These are phyloP conservation scores for Botrytis fragariae DNA, from an alignment of 2,329 filamentous ascomycete genomes.

Conservation along the genomic window DNA sequence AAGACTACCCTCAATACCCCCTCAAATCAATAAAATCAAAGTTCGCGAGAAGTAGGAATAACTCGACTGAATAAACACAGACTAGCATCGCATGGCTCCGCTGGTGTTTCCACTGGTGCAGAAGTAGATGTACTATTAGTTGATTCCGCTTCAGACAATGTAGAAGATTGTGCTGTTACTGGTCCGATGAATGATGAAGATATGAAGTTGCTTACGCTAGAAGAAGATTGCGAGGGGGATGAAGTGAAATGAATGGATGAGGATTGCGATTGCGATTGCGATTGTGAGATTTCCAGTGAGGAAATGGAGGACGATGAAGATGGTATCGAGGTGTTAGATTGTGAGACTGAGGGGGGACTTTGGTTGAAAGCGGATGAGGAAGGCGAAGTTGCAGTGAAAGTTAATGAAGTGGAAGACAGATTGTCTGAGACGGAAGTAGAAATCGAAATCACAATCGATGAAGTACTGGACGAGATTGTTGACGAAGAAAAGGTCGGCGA, in stretches of 20 bases:
- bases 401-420: too few species aligned
- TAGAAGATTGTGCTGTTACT: not conserved
- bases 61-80: conserved; percentile 13
- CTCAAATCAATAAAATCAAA: not conserved
- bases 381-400: not conserved
- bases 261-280: not conserved
- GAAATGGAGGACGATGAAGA: not conserved
- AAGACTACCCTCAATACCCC: accelerated
- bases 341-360: not conserved
- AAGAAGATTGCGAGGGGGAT: not conserved
- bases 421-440: not conserved
- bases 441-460: not conserved
- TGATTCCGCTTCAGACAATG: not conserved
- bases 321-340: not conserved
- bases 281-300: accelerated
- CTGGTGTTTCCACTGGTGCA: not conserved
- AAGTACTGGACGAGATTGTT: not conserved
- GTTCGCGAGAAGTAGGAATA: conserved; percentile 13
- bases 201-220: not conserved
- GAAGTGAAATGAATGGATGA: too few species aligned
- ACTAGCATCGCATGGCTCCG: not conserved
- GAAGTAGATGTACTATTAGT: not conserved
- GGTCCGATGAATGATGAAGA: not conserved
- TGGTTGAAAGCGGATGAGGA: not conserved
- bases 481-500: not conserved